phyloP scores from a whole-genome alignment of 495 filamentous ascomycete species.

The Saxophila tyrrhenica region DNA sequence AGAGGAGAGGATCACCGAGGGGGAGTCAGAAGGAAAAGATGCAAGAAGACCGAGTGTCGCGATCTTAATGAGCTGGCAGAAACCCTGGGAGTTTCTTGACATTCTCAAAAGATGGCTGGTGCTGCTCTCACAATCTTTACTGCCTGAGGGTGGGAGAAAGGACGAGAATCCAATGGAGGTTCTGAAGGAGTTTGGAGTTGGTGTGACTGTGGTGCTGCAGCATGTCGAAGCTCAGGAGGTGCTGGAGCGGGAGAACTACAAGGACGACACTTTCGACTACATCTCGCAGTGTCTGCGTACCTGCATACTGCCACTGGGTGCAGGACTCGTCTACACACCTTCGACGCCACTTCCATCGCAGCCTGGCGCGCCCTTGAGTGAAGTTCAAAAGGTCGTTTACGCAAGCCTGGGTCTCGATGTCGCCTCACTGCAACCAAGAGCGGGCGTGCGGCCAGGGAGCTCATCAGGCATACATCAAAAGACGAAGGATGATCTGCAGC shows the following conservation, averaged over 20 bases:
- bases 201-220: conserved; percentile 11
- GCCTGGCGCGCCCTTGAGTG: conserved; percentile 10
- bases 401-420: conserved; percentile 10
- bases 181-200: conserved; percentile 10
- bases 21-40: neutral
- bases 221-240: conserved; percentile 16
- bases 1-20: neutral
- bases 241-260: conserved; percentile 18
- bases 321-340: conserved; percentile 15
- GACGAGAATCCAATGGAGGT: conserved; percentile 14
- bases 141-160: neutral
- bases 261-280: conserved; percentile 22
- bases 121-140: conserved; percentile 6
- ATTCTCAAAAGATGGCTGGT: conserved; percentile 10
- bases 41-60: conserved; percentile 3
- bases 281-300: conserved; percentile 21
- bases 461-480: neutral
- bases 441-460: neutral
- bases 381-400: conserved; percentile 17
- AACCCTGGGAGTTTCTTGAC: conserved; percentile 13
- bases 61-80: conserved; percentile 13
- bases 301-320: conserved; percentile 12
- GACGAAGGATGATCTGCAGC: conserved; percentile 24
- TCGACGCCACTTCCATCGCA: conserved; percentile 6
- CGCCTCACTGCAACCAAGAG: conserved; percentile 6